Evolutionary conservation across 495 filamentous ascomycete species (phyloP).

Genomic region (Tuber calosporum): DNA sequence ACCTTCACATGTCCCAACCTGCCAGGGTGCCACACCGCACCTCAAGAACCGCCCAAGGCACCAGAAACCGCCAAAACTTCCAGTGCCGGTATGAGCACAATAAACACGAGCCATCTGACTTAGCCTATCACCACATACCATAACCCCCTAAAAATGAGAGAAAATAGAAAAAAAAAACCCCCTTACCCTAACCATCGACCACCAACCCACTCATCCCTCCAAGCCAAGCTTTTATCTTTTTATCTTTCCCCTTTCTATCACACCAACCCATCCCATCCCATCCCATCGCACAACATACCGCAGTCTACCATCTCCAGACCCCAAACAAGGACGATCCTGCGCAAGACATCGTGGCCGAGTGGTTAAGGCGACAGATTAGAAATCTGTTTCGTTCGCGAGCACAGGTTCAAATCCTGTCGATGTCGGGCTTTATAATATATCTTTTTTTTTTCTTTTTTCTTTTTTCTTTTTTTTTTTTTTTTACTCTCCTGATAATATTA

Average conservation of each 20-base stretch:
- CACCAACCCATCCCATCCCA: neutral
- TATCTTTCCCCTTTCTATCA: neutral
- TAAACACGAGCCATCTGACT: neutral
- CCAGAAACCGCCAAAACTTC: neutral
- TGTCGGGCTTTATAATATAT: slow-evolving; percentile 14
- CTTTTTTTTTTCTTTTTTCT: neutral
- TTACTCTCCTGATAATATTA: no score
- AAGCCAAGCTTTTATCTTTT: neutral
- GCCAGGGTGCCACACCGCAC: neutral
- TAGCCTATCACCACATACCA: neutral
- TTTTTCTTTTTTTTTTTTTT: neutral
- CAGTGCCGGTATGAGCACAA: no score
- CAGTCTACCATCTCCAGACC: neutral
- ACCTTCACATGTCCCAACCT: neutral
- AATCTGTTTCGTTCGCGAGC: slow-evolving; percentile 40
- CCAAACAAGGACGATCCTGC: neutral
- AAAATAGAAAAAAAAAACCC: no score
- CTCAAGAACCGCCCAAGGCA: neutral
- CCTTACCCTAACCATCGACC: no score
- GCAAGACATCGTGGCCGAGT: slow-evolving; percentile 36
- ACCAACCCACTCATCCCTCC: neutral
- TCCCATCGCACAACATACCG: neutral
- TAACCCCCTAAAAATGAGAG: no score
- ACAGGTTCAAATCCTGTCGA: slow-evolving; percentile 40
- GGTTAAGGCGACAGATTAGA: slow-evolving; percentile 40